Evolutionary conservation across 768 basidiomycete genomes (phyloP).

Genomic region (Mycena latifolia): DNA sequence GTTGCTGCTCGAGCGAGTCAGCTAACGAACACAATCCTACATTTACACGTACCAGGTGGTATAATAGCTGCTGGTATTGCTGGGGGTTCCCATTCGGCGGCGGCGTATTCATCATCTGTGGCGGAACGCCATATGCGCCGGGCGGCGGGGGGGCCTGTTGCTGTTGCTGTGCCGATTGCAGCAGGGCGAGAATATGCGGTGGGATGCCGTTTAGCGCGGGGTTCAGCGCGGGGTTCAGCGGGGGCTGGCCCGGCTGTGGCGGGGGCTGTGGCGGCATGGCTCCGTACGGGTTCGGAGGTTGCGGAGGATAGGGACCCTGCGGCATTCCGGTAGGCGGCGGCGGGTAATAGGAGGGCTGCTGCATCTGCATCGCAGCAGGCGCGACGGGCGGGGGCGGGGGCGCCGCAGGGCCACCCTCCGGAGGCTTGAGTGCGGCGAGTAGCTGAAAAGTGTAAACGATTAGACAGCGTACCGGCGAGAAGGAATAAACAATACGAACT

Average conservation of each 20-base stretch:
- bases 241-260: slow-evolving; percentile 47
- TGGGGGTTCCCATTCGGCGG: slow-evolving; percentile 26
- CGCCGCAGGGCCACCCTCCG: slow-evolving; percentile 55
- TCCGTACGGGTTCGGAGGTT: slow-evolving; percentile 38
- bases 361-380: slow-evolving; percentile 49
- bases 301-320: slow-evolving; percentile 39
- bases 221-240: slow-evolving; percentile 52
- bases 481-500: slow-evolving; percentile 44
- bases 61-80: slow-evolving; percentile 34
- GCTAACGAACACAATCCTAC: background rate
- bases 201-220: slow-evolving; percentile 62
- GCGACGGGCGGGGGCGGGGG: slow-evolving; percentile 49
- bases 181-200: slow-evolving; percentile 76
- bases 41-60: slow-evolving; percentile 23
- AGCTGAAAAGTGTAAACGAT: slow-evolving; percentile 53
- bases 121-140: slow-evolving; percentile 47
- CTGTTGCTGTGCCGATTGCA: slow-evolving; percentile 60
- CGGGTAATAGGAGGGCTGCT: slow-evolving; percentile 47
- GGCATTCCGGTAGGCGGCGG: slow-evolving; percentile 36
- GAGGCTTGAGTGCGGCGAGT: slow-evolving; percentile 84
- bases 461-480: background rate
- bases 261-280: slow-evolving; percentile 37
- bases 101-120: slow-evolving; percentile 27
- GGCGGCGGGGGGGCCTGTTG: slow-evolving; percentile 53
- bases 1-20: background rate